Evolutionary conservation across 257 asterid species (phyloP), one percentile per base, ranked within the genome.

Genomic region (Penstemon davidsonii): DNA sequence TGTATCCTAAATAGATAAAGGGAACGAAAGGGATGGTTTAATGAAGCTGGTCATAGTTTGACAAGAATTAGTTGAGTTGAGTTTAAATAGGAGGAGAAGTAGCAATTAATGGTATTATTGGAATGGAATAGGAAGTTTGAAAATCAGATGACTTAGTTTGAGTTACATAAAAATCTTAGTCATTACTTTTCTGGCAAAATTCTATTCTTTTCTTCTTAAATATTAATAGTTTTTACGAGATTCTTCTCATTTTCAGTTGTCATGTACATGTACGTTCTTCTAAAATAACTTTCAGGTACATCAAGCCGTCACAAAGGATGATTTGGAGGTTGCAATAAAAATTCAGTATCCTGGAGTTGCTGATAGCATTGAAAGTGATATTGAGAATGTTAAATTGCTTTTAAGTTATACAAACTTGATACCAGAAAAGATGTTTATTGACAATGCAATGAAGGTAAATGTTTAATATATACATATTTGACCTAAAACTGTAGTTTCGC

Each of bases 331-430:
- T 66, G 98, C 97, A 61, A 83, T 93, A 80, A 93, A 93, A 83
- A 90, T 93, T 76, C 98, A 93, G 81, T 93, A 93, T 80, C 98
- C 98, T 71, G 98, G 98, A 66, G 97, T 93, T 80, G 98, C 97
- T 65, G 96, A 93, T 61, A 93, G 98, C 82, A 93, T 93, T 75
- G 98, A 90, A 75, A 93, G 97, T 81, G 98, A 93, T 73, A 85
- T 93, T 61, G 97, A 93, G 8, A 93, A 93, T 82, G 96, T 93
- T 60, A 93, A 90, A 77, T 79, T 83, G 80, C 77, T 93, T 9
- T 80, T 93, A 56, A 80, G 78, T 38, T 93, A 93, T 76, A 90
- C 98, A 56, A 93, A 93, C 64, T 71, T 93, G 74, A 46, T 93
- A 70, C 98, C 98, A 60, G 95, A 93, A 76, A 83, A 75, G 68